These are phyloP conservation scores for Lachnellula cervina DNA, from an alignment of 2,329 filamentous ascomycete species.

Conservation along the genomic window DNA sequence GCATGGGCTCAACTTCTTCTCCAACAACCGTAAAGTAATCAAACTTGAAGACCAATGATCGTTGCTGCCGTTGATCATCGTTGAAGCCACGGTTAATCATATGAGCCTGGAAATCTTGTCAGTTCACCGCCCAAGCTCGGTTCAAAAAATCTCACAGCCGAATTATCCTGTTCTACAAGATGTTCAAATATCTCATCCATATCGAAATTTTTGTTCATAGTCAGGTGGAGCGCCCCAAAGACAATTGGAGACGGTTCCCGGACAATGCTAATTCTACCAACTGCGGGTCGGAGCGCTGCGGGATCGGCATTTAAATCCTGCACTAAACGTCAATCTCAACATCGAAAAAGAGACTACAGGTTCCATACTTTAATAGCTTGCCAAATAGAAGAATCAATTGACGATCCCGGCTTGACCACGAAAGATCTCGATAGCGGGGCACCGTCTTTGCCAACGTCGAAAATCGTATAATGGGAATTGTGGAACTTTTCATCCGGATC, in stretches of 20 bases:
- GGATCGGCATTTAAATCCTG: slow-evolving; percentile 23
- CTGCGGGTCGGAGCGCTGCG: slow-evolving; percentile 13
- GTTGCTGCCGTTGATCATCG: slow-evolving; percentile 42
- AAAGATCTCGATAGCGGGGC: slow-evolving; percentile 21
- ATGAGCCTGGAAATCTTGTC: slow-evolving; percentile 11
- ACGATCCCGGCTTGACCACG: slow-evolving; percentile 15
- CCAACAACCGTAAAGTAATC: slow-evolving; percentile 61
- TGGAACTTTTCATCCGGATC: slow-evolving; percentile 18
- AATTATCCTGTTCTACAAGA: slow-evolving; percentile 46
- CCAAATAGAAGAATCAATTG: slow-evolving; percentile 26
- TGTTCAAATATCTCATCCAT: slow-evolving; percentile 56
- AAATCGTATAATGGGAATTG: slow-evolving; percentile 26
- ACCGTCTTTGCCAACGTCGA: slow-evolving; percentile 25
- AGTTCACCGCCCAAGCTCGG: slow-evolving; percentile 18
- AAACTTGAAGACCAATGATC: slow-evolving; percentile 58
- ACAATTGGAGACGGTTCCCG: slow-evolving; percentile 57
- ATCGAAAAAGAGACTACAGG: background rate
- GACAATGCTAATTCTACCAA: slow-evolving; percentile 39
- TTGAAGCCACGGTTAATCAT: slow-evolving; percentile 18
- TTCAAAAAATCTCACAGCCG: slow-evolving; percentile 32
- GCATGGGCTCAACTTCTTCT: slow-evolving; percentile 49
- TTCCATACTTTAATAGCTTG: slow-evolving; percentile 19
- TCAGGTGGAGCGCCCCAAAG: slow-evolving; percentile 54
- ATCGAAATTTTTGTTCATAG: slow-evolving; percentile 53
- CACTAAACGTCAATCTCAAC: background rate